Conservation (phyloP, 108 stramenopile genomes). For the Cylindrotheca fusiformis region DNA sequence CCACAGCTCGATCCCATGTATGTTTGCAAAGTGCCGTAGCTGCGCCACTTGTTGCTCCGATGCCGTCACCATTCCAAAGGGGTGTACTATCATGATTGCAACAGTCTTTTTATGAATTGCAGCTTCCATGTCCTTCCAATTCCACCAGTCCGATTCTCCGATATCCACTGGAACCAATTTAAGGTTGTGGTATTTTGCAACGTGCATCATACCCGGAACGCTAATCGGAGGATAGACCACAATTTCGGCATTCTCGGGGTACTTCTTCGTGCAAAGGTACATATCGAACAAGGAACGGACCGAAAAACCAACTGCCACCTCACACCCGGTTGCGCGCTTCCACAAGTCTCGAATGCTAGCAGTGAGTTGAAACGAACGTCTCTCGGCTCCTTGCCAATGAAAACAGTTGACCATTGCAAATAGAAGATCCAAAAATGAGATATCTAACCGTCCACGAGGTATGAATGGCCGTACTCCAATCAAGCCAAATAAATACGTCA, state of each 20-base stretch:
- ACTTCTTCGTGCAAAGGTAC: slow-evolving; percentile 54
- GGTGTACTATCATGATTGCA: slow-evolving; percentile 81
- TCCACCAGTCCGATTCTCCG: slow-evolving; percentile 15
- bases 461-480: slow-evolving; percentile 39
- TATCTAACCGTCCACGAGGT: slow-evolving; percentile 76
- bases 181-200: slow-evolving; percentile 52
- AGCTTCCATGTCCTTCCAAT: slow-evolving; percentile 35
- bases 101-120: slow-evolving; percentile 63
- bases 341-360: slow-evolving; percentile 5
- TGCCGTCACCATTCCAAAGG: slow-evolving; percentile 57
- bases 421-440: slow-evolving; percentile 47
- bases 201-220: slow-evolving; percentile 77
- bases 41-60: slow-evolving; percentile 23
- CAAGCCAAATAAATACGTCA: background rate
- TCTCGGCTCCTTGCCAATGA: background rate
- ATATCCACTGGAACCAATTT: slow-evolving; percentile 71
- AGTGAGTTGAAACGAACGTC: background rate
- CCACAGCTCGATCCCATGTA: slow-evolving; percentile 54
- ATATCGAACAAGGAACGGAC: slow-evolving; percentile 75
- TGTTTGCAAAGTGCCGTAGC: slow-evolving; percentile 44
- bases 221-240: slow-evolving; percentile 71
- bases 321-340: background rate
- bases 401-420: slow-evolving; percentile 46
- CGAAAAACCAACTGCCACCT: slow-evolving; percentile 67
- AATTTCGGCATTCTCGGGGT: slow-evolving; percentile 58